These are phyloP conservation scores for Ajuga chamaepitys DNA, from an alignment of 257 asterid genomes.

Conservation along the genomic window DNA sequence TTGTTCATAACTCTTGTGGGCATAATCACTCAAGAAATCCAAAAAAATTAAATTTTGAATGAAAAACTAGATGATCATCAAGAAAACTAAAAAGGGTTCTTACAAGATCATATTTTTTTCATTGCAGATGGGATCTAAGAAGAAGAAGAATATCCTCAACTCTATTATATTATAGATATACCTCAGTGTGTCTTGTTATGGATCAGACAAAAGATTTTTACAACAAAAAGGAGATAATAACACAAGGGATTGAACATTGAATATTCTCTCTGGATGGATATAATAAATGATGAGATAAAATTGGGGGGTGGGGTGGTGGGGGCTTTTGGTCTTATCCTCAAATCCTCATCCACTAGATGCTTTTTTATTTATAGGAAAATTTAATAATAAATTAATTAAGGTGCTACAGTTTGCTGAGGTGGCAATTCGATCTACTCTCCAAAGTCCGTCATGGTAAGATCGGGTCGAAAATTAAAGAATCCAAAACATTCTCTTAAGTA, in stretches of 20 bases:
- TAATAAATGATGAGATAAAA: conserved; percentile 19
- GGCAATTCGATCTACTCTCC: too few relatives aligned
- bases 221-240: conserved; percentile 14
- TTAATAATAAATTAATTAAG: neutral
- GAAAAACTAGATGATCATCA: neutral
- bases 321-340: conserved; percentile 61
- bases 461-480: too few relatives aligned
- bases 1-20: conserved; percentile 35
- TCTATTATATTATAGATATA: too few relatives aligned
- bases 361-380: conserved; percentile 13
- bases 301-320: neutral
- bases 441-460: too few relatives aligned
- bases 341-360: conserved; percentile 39
- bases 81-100: conserved; percentile 15
- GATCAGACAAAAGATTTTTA: conserved; percentile 20
- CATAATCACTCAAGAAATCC: conserved; percentile 18
- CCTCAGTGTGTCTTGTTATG: conserved; percentile 11
- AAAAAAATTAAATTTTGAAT: neutral
- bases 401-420: conserved; percentile 3
- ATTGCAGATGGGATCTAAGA: conserved; percentile 31
- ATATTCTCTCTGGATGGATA: conserved; percentile 34
- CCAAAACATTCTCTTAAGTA: too few relatives aligned
- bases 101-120: conserved; percentile 7
- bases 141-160: conserved; percentile 2
- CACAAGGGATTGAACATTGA: conserved; percentile 23